Evolutionary conservation across 768 basidiomycete genomes (phyloP).

Genomic region (Lactarius quietus): DNA sequence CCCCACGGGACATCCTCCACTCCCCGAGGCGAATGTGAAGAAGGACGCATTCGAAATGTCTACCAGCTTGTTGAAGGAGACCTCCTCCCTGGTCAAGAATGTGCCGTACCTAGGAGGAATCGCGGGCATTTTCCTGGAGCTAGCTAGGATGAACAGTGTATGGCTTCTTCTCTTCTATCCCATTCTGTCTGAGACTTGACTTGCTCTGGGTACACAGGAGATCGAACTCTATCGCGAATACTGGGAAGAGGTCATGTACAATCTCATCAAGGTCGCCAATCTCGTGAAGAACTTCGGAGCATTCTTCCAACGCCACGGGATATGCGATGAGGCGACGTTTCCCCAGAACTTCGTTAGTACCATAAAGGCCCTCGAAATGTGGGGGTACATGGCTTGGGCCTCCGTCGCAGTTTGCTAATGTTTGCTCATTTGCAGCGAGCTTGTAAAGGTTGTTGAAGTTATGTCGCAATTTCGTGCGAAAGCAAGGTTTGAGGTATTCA

Average conservation of each 20-base stretch:
- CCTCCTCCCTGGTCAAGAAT: constrained; percentile 5
- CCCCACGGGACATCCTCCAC: not conserved
- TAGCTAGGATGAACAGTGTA: constrained; percentile 16
- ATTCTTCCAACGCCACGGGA: constrained; percentile 3
- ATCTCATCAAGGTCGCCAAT: constrained; percentile 13
- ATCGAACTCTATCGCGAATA: constrained; percentile 9
- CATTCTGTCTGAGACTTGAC: no score
- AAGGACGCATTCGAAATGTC: constrained; percentile 7
- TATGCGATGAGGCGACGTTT: constrained; percentile 10
- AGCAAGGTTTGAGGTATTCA: constrained; percentile 11
- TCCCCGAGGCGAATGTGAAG: not conserved
- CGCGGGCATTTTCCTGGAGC: constrained; percentile 7
- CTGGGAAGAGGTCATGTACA: constrained; percentile 21
- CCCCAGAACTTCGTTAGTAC: constrained; percentile 7
- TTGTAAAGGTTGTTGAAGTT: not conserved
- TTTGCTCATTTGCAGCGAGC: constrained; percentile 3
- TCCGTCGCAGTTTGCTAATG: not conserved
- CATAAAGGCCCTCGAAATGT: constrained; percentile 15
- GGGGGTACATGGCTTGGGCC: no score
- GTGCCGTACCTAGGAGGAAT: constrained; percentile 21
- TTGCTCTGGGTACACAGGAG: not conserved
- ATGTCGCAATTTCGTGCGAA: constrained; percentile 15
- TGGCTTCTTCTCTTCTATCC: not conserved
- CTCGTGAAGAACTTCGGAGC: constrained; percentile 10
- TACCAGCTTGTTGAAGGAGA: constrained; percentile 13